These are phyloP conservation scores for Apophysomyces trapeziformis DNA, from an alignment of 371 early-diverging fungal species.

Conservation along the genomic window DNA sequence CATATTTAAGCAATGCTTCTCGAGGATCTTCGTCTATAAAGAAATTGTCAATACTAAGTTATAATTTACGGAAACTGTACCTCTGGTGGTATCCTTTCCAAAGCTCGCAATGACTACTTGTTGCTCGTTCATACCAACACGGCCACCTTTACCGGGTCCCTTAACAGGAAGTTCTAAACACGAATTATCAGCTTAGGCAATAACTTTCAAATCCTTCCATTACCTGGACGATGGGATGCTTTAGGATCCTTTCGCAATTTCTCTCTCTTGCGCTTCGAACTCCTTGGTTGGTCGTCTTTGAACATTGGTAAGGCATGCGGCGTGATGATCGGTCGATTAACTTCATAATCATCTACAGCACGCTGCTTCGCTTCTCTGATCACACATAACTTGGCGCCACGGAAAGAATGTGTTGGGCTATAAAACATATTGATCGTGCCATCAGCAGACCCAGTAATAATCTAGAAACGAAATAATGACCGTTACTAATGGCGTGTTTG, in stretches of 20 bases:
- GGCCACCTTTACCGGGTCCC: constrained; percentile 88
- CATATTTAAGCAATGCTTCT: constrained; percentile 91
- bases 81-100: constrained; percentile 81
- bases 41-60: constrained; percentile 6
- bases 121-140: constrained; percentile 80
- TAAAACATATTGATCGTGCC: constrained; percentile 82
- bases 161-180: constrained; percentile 68
- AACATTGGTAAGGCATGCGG: constrained; percentile 91
- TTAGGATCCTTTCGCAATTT: constrained; percentile 79
- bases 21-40: constrained; percentile 89
- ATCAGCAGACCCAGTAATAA: constrained; percentile 77
- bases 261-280: constrained; percentile 76
- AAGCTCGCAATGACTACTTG: constrained; percentile 85
- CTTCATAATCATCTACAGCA: constrained; percentile 71
- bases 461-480: constrained; percentile 32
- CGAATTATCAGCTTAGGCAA: not conserved
- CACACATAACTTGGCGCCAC: constrained; percentile 80
- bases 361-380: constrained; percentile 67
- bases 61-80: constrained; percentile 22
- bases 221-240: constrained; percentile 75
- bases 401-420: constrained; percentile 69
- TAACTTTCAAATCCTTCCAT: not conserved
- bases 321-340: constrained; percentile 78
- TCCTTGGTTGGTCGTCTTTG: constrained; percentile 69
- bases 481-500: not conserved